These are phyloP conservation scores for Petasospora rhodanensis DNA, from an alignment of 1,139 yeast species.

Conservation along the genomic window DNA sequence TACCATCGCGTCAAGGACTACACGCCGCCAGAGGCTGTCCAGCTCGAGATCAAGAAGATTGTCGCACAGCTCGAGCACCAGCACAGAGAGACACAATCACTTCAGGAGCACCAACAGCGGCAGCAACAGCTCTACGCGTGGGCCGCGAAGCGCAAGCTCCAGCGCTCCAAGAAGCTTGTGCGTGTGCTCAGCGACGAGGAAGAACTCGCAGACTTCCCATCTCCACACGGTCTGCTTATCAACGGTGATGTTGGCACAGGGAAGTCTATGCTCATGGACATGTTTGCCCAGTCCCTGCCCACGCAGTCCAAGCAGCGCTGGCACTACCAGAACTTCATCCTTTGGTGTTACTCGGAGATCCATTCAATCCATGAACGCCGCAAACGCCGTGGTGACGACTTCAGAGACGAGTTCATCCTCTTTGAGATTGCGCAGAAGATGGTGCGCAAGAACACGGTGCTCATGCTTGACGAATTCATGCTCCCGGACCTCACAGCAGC, in stretches of 20 bases:
- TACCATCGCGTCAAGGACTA: slow-evolving; percentile 58
- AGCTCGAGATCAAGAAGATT: slow-evolving; percentile 40
- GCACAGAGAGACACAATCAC: no score
- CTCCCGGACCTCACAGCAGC: slow-evolving; percentile 72
- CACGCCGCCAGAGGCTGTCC: slow-evolving; percentile 38
- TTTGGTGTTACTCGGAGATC: slow-evolving; percentile 63
- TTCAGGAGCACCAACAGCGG: no score
- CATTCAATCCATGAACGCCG: slow-evolving; percentile 49
- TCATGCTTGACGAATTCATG: slow-evolving; percentile 71
- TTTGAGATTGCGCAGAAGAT: slow-evolving; percentile 66
- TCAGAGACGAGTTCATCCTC: slow-evolving; percentile 51
- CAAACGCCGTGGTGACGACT: slow-evolving; percentile 14
- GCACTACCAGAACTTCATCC: slow-evolving; percentile 67
- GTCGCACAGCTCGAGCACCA: slow-evolving; percentile 42
- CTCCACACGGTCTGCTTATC: slow-evolving; percentile 62
- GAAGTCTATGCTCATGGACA: slow-evolving; percentile 68
- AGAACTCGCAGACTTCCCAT: slow-evolving; percentile 56
- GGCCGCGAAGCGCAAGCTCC: slow-evolving; percentile 2
- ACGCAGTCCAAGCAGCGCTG: slow-evolving; percentile 61
- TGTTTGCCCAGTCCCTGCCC: slow-evolving; percentile 64
- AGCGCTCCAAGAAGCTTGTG: slow-evolving; percentile 34
- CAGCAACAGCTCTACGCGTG: no score
- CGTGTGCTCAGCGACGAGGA: slow-evolving; percentile 59
- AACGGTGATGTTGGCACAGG: slow-evolving; percentile 80
- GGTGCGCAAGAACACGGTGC: slow-evolving; percentile 53